Percentiles rank a stretch among this genome's conserved stretches.
phyloP scores from a whole-genome alignment of 495 filamentous ascomycete species.

The Xylaria nigripes region DNA sequence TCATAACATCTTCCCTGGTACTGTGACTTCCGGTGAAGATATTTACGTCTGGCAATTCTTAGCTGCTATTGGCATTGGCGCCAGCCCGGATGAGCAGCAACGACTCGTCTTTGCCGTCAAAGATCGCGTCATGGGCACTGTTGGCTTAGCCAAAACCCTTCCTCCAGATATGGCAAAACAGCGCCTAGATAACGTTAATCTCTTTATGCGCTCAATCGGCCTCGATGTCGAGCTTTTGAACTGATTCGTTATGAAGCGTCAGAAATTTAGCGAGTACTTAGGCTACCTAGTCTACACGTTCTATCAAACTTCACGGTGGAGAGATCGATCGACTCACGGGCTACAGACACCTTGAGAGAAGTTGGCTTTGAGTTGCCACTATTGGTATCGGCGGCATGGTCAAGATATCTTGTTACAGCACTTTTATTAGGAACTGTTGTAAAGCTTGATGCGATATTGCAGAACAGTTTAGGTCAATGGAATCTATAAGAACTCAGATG shows the following conservation, averaged over 20 bases:
- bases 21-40: conserved; percentile 74
- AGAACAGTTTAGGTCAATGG: neutral
- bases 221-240: conserved; percentile 91
- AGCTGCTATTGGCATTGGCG: conserved; percentile 85
- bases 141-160: conserved; percentile 75
- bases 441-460: neutral
- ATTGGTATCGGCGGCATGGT: neutral
- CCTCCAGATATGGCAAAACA: conserved; percentile 74
- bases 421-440: neutral
- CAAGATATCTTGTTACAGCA: neutral
- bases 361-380: neutral
- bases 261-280: neutral
- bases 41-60: conserved; percentile 98
- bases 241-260: conserved; percentile 31
- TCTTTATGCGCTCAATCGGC: conserved; percentile 97
- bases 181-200: conserved; percentile 83
- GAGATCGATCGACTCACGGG: neutral
- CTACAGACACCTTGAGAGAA: neutral
- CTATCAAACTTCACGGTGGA: neutral
- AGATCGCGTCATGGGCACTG: conserved; percentile 96
- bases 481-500: too few species aligned
- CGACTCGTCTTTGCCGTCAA: conserved; percentile 90
- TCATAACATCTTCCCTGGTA: conserved; percentile 75
- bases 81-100: conserved; percentile 88
- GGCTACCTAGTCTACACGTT: neutral